A percentile compares a stretch with the other conserved stretches of the same genome.
Conservation (phyloP, 495 filamentous ascomycete species). For the Annulohypoxylon nitens region DNA sequence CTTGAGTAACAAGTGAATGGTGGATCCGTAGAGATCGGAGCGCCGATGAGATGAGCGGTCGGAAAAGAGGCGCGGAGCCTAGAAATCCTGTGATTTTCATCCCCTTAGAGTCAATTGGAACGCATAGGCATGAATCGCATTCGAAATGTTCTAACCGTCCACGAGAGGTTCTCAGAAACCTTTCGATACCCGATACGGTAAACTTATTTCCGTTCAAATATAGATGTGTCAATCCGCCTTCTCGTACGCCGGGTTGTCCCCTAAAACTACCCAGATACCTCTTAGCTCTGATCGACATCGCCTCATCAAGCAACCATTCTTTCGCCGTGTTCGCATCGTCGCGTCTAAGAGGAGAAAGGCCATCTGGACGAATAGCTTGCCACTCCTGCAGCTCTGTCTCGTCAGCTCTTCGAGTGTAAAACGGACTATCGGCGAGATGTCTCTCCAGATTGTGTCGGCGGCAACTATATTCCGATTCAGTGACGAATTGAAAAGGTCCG, state of each 20-base stretch:
- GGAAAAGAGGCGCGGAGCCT: constrained; percentile 57
- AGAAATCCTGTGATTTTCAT: constrained; percentile 52
- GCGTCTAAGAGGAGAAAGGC: constrained; percentile 41
- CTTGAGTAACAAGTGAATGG: constrained; percentile 63
- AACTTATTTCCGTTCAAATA: constrained; percentile 57
- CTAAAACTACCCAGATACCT: constrained; percentile 2
- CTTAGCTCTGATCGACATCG: background rate
- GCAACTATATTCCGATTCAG: constrained; percentile 55
- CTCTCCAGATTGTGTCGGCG: constrained; percentile 53
- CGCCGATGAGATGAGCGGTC: constrained; percentile 59
- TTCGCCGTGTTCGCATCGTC: constrained; percentile 54
- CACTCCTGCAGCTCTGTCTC: constrained; percentile 41
- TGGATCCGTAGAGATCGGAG: constrained; percentile 60
- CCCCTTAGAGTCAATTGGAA: constrained; percentile 17
- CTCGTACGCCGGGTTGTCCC: constrained; percentile 11
- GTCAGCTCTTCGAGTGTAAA: constrained; percentile 47
- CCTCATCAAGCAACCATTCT: constrained; percentile 41
- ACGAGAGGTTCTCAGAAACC: constrained; percentile 48
- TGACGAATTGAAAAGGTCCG: constrained; percentile 54
- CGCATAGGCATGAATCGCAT: constrained; percentile 52
- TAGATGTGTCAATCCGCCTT: constrained; percentile 58
- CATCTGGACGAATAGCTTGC: constrained; percentile 51
- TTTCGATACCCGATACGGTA: constrained; percentile 48
- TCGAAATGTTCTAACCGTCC: constrained; percentile 60
- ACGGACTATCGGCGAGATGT: constrained; percentile 57